Percentiles rank a stretch among this genome's conserved stretches.
phyloP scores from a whole-genome alignment of 257 asterid species.

The Lycium barbarum region DNA sequence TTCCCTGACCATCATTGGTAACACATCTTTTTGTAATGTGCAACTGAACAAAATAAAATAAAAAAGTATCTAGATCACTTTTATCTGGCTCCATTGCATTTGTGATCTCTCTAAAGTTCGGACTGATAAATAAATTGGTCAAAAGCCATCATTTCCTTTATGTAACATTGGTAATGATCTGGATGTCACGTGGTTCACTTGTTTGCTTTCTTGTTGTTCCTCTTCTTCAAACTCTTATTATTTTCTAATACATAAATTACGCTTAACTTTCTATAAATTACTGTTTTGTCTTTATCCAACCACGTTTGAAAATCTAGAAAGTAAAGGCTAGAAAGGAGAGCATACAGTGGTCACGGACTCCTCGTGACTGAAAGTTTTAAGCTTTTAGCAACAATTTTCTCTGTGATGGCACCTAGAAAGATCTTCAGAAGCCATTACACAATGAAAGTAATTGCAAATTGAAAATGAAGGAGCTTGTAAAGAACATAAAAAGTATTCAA shows the following conservation, averaged over 20 bases:
- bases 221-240: neutral
- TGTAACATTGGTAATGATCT: neutral
- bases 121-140: slow-evolving; percentile 17
- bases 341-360: neutral
- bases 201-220: neutral
- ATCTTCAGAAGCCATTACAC: neutral
- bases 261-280: neutral
- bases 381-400: neutral
- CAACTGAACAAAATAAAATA: slow-evolving; percentile 20
- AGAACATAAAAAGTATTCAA: neutral
- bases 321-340: neutral
- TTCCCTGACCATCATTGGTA: neutral
- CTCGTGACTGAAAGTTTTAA: neutral
- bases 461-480: slow-evolving; percentile 3
- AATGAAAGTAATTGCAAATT: neutral
- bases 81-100: slow-evolving; percentile 48
- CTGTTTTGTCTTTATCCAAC: neutral
- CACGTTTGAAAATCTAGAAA: neutral
- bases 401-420: slow-evolving; percentile 5
- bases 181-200: neutral
- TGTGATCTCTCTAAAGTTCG: neutral
- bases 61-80: slow-evolving; percentile 14
- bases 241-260: neutral
- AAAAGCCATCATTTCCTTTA: neutral
- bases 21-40: neutral